Evolutionary conservation across 768 basidiomycete species (phyloP).

Genomic region (Boletus bicolor): DNA sequence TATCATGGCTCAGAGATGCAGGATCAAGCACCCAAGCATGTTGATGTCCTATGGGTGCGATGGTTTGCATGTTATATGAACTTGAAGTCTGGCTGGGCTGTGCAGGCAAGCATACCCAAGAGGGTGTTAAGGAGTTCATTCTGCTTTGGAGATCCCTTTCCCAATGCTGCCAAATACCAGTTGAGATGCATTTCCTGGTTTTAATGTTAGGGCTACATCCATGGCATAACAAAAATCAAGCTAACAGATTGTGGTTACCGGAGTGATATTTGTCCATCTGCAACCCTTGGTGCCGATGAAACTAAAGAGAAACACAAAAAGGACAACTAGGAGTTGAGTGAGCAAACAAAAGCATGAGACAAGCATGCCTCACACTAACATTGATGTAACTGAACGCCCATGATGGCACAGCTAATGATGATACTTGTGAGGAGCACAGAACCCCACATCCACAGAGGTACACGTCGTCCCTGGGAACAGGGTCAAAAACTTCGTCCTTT

Average conservation of each 20-base stretch:
- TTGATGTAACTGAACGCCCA: background rate
- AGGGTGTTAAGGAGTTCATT: too few species aligned
- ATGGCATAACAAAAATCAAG: background rate
- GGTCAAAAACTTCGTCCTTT: background rate
- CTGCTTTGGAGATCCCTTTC: too few species aligned
- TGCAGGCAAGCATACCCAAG: too few species aligned
- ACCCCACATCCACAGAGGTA: background rate
- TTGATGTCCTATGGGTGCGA: too few species aligned
- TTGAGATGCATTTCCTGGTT: background rate
- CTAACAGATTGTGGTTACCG: background rate
- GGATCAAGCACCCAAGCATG: too few species aligned
- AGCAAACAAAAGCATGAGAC: background rate
- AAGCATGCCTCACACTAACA: background rate
- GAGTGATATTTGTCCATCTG: background rate
- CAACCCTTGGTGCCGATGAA: background rate
- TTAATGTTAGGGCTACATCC: background rate
- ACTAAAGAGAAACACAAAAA: background rate
- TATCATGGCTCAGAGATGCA: too few species aligned
- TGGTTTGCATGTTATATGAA: too few species aligned
- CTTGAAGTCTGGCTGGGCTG: too few species aligned
- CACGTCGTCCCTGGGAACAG: background rate
- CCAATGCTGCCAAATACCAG: background rate
- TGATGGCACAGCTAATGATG: background rate
- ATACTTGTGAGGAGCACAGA: background rate
- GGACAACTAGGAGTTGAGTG: background rate